These are phyloP conservation scores for Begonia peltatifolia DNA, from an alignment of 306 rosid genomes.

Conservation along the genomic window DNA sequence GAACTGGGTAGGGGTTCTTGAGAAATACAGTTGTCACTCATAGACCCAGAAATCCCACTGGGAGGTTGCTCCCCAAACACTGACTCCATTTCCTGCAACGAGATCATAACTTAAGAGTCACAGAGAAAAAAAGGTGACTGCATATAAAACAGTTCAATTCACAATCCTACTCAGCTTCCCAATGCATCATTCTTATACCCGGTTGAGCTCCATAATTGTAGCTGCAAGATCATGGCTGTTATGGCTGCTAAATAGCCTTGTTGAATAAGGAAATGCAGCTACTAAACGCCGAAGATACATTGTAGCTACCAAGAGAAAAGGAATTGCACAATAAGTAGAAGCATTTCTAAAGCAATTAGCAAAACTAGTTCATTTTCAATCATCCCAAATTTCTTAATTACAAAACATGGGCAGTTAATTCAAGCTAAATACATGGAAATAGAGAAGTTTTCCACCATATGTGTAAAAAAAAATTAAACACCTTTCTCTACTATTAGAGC, in stretches of 20 bases:
- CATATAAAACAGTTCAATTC: background rate
- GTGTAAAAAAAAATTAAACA: too few species aligned
- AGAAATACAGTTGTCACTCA: conserved; percentile 11
- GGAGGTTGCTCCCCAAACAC: conserved; percentile 56
- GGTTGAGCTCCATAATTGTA: conserved; percentile 59
- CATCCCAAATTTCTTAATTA: too few species aligned
- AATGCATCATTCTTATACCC: conserved; percentile 20
- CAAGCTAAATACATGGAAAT: too few species aligned
- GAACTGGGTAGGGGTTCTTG: conserved; percentile 16
- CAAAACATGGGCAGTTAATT: too few species aligned
- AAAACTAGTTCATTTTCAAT: too few species aligned
- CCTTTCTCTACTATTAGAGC: too few species aligned
- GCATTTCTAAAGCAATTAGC: too few species aligned
- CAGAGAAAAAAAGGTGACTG: background rate
- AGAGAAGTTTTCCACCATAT: too few species aligned
- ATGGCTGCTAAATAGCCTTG: conserved; percentile 36
- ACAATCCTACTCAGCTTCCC: background rate
- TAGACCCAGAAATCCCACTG: conserved; percentile 29
- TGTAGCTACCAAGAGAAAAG: too few species aligned
- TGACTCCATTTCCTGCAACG: conserved; percentile 69
- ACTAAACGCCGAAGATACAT: conserved; percentile 59
- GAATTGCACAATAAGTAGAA: too few species aligned
- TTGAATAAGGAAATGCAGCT: conserved; percentile 31
- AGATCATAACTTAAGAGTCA: background rate
- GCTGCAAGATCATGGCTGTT: conserved; percentile 29